Base-by-base conservation (phyloP, 257 asterid genomes). In the Prunella vulgaris region DNA sequence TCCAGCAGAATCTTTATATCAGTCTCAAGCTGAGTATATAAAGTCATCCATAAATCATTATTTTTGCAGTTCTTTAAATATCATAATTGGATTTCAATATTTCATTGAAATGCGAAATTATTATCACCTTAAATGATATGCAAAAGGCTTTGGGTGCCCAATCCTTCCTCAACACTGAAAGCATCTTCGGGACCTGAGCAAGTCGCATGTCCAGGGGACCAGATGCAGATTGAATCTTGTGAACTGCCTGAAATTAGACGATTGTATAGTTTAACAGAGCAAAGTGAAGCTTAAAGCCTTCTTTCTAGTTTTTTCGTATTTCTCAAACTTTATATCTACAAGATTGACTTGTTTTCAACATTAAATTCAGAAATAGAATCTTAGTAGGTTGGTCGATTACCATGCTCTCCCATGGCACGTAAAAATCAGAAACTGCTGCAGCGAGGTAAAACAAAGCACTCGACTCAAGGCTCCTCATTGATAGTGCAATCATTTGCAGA, bases 401-500 rank as follows among this genome's bases (percentile, higher is more conserved):
- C 99, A 94, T 89, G 78, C 88, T 84, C 75, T 87, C 95, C 99
- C 97, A 94, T 7, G 99, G 99, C 68, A 91, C 97, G 60, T 94
- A 94, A 74, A 91, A 94, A 75, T 94, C 97, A 74, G 99, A 94
- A 75, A 91, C 97, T 44, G 97, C 97, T 69, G 99, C 96, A 60
- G 97, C 97, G 64, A 94, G 93, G 83, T 89, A 91, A 71, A 94
- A 87, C 84, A 91, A 51, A 48, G 96, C 96, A 70, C 68, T 74
- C 69, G 90, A 74, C 30, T 92, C 97, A 22, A 84, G 80, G 57
- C 82, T 76, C 66, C 84, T 86, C 75, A 86, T 76, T 66, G 96
- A 83, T 7, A 77, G 49, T 38, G 93, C 91, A 63, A 85, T 77
- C 84, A 86, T 77, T 85, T 76, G 86, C 82, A 93, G 76, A 72